Evolutionary conservation across 108 stramenopile genomes (phyloP), one percentile per base, ranked within the genome.

Genomic region (Cyclotella atomus): DNA sequence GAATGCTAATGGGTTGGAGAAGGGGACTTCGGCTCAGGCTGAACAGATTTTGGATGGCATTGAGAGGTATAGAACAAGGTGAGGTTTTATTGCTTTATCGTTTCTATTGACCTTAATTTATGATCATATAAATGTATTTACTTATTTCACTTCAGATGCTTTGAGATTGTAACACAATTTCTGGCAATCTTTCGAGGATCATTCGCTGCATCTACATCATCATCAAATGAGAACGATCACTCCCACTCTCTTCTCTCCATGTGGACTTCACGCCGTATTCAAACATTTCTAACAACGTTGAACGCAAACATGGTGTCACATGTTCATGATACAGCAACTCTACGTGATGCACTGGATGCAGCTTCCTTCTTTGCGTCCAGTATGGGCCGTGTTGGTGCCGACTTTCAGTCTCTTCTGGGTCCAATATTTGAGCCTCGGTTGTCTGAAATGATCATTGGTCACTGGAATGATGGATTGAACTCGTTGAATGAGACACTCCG

Each of bases 101-200:
- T 15, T n/a, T 15, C 19, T 19, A 10, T 10, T 2, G 21, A 23
- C 10, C 20, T n/a, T 52, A 9, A n/a, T 2, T 10, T n/a, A 1
- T 23, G 9, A 10, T 23, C n/a, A 24, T 19, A 10, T 23, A 2
- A 1, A 9, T 15, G 10, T 19, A 1, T 10, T 23, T 3, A 52
- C 10, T 52, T 52, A n/a, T 10, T 52, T 23, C n/a, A 10, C 1
- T 52, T 23, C 67, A 91, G 89, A 65, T 85, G 89, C 78, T 94
- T 94, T 76, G 93, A 94, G 55, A 89, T 94, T 69, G 93, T 89
- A 0, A 94, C 90, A 5, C 93, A 94, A 66, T 94, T 86, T 71
- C 88, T 90, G 53, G 93, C 93, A 20, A 94, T 94, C 34, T 94
- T 94, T 68, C 74, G 93, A 20, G 89, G 81, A 25, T 77, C 76